Evolutionary conservation across 116 monocot genomes (phyloP).

Genomic region (Iris pallida): DNA sequence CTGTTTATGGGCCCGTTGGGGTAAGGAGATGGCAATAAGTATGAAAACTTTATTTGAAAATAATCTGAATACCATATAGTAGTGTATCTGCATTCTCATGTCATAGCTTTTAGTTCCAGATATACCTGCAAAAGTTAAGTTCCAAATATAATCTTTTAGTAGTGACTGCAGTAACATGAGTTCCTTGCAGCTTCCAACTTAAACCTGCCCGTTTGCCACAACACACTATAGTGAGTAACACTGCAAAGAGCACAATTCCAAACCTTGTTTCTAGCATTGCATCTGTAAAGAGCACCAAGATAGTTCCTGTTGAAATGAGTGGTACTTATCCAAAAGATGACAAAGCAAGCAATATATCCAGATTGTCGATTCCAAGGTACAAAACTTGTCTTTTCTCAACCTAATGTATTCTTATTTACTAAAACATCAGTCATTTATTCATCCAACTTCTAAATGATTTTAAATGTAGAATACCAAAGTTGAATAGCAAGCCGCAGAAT

Average conservation of each 20-base stretch:
- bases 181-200: constrained; percentile 8
- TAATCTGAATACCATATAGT: too few species aligned
- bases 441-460: not conserved
- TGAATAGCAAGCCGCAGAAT: constrained; percentile 25
- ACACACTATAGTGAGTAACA: not conserved
- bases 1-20: too few species aligned
- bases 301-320: not conserved
- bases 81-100: too few species aligned
- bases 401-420: not conserved
- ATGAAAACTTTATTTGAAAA: too few species aligned
- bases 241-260: not conserved
- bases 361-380: constrained; percentile 3
- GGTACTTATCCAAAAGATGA: not conserved
- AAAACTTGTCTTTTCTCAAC: too few species aligned
- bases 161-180: not conserved
- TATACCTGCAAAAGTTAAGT: too few species aligned
- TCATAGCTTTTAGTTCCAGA: too few species aligned
- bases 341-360: not conserved
- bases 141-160: not conserved
- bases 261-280: not conserved
- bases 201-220: not conserved
- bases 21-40: too few species aligned
- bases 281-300: not conserved
- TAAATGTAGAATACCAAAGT: constrained; percentile 22
- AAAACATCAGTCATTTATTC: not conserved